A percentile compares a stretch with the other conserved stretches of the same genome.
phyloP scores from a whole-genome alignment of 1,284 basidiomycete genomes.

The Golubevia sp. region DNA sequence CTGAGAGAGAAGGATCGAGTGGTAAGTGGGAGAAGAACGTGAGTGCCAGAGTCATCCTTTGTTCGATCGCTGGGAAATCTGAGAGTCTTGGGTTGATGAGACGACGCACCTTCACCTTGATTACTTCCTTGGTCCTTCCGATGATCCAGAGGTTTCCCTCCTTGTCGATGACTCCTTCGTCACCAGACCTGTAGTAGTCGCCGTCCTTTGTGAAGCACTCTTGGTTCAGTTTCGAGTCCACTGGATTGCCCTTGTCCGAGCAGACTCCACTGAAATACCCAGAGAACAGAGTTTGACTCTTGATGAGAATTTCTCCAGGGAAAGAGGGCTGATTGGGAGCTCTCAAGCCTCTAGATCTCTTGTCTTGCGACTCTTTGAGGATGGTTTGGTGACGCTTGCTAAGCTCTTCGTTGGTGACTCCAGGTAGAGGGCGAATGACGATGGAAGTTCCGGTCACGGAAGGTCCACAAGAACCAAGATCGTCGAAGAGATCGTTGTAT shows the following conservation, averaged over 20 bases:
- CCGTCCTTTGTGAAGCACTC: conserved; percentile 33
- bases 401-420: conserved; percentile 14
- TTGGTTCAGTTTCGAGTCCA: conserved; percentile 22
- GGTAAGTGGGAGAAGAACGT: no score
- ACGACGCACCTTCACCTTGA: conserved; percentile 7
- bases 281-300: conserved; percentile 27
- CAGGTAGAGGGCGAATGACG: conserved; percentile 22
- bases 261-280: conserved; percentile 34
- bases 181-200: conserved; percentile 34
- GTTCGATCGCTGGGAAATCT: no score
- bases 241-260: conserved; percentile 24
- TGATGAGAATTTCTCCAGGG: conserved; percentile 34
- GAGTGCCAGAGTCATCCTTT: no score
- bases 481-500: conserved; percentile 14
- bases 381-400: conserved; percentile 20
- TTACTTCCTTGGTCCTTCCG: conserved; percentile 30
- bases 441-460: conserved; percentile 18
- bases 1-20: conserved; percentile 6
- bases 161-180: conserved; percentile 36
- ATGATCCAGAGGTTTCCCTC: conserved; percentile 43
- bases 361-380: conserved; percentile 10
- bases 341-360: conserved; percentile 18
- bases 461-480: conserved; percentile 32
- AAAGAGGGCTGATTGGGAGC: conserved; percentile 23
- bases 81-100: neutral